These are phyloP conservation scores for Sclerotinia nivalis DNA, from an alignment of 2,329 filamentous ascomycete genomes.

Conservation along the genomic window DNA sequence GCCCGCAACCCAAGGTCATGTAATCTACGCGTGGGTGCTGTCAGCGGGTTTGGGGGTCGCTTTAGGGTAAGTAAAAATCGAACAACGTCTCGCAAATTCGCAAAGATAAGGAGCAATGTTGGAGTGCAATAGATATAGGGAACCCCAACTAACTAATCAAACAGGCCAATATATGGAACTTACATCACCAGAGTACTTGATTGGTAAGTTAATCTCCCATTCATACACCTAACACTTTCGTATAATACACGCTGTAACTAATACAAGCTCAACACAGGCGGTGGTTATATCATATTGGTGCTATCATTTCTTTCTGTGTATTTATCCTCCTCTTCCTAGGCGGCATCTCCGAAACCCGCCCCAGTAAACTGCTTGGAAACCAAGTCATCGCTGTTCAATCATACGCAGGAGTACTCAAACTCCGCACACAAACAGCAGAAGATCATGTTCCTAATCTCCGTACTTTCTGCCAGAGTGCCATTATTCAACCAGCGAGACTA, in stretches of 20 bases:
- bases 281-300: slow-evolving; percentile 48
- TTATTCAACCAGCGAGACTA: slow-evolving; percentile 46
- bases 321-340: slow-evolving; percentile 43
- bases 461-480: slow-evolving; percentile 44
- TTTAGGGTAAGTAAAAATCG: not conserved
- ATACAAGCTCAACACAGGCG: slow-evolving; percentile 38
- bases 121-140: not conserved
- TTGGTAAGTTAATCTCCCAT: slow-evolving; percentile 40
- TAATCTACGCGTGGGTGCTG: slow-evolving; percentile 49
- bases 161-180: slow-evolving; percentile 48
- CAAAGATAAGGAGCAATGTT: not conserved
- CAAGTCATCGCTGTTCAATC: slow-evolving; percentile 36
- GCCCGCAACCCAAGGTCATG: slow-evolving; percentile 48
- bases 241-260: not conserved
- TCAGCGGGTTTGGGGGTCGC: slow-evolving; percentile 47
- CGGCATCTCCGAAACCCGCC: slow-evolving; percentile 48
- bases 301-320: slow-evolving; percentile 44
- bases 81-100: too few relatives aligned
- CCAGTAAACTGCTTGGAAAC: slow-evolving; percentile 45
- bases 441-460: slow-evolving; percentile 44
- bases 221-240: not conserved
- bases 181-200: slow-evolving; percentile 44
- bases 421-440: slow-evolving; percentile 42
- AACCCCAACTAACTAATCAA: not conserved
- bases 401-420: slow-evolving; percentile 33